Evolutionary conservation across 1,139 yeast genomes (phyloP), one percentile per base, ranked within the genome.

Genomic region (Magnusiomyces tetraspermus): DNA sequence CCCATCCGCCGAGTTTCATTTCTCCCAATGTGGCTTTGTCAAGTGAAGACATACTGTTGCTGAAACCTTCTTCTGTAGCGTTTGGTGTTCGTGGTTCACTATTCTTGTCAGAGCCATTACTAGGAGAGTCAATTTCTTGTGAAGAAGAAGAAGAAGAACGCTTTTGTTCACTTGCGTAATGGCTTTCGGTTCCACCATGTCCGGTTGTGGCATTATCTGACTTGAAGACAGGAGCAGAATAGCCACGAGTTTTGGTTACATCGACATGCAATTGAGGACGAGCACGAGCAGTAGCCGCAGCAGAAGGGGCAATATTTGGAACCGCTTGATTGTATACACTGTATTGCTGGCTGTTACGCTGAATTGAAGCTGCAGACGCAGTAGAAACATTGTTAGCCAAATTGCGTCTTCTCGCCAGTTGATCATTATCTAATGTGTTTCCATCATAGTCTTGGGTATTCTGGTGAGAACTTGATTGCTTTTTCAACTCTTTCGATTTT

Each of bases 1-100:
- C 79, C 80, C 66, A 67, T 1, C 57, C 57, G 8, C 54, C 54
- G 22, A 48, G 46, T 11, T 54, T 48, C 13, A 51, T 40, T 26
- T 54, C 50, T n/a, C 45, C 13, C 3, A 46, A 37, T 21, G 48
- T 31, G 15, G 21, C 15, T 21, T 26, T 17, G 11, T 50, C 49
- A 10, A 45, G 30, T 5, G 50, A 33, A 8, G 52, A 28, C 11
- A 37, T 41, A 17, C 33, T 37, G n/a, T 38, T 45, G 6, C 44
- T 33, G 19, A 37, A 40, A 17, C 49, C 51, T 22, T 19, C 40
- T 24, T 46, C 43, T 38, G 43, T 19, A 10, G 23, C 21, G 17
- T 23, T 22, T 3, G 47, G n/a, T 13, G 5, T 33, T 15, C 38
- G 10, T 4, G 38, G 4, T 15, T 33, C n/a, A 8, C 17, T 15